Evolutionary conservation across 768 basidiomycete genomes (phyloP).

Genomic region (Mycena metata): DNA sequence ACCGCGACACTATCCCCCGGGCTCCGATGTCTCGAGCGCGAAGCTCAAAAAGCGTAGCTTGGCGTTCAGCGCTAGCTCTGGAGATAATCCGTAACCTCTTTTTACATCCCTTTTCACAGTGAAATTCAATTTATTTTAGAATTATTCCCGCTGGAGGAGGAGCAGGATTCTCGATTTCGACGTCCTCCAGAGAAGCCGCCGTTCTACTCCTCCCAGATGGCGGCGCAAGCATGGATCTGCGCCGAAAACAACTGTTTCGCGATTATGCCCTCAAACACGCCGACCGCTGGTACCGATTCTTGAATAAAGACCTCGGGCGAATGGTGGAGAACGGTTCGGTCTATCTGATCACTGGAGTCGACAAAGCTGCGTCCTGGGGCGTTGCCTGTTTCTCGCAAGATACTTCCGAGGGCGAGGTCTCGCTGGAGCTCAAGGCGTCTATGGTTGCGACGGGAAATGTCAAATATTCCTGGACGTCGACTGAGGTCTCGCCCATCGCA

Average conservation of each 20-base stretch:
- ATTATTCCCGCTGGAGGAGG: slow-evolving; percentile 1
- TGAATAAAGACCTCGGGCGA: slow-evolving; percentile 1
- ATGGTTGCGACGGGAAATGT: background rate
- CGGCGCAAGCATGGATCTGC: slow-evolving; percentile 6
- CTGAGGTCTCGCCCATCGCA: slow-evolving; percentile 1
- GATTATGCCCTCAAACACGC: slow-evolving; percentile 12
- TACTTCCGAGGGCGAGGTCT: slow-evolving; percentile 8
- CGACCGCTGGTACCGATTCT: slow-evolving; percentile 1
- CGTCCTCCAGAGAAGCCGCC: background rate
- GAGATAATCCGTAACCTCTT: background rate
- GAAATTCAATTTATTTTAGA: background rate
- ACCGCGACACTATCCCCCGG: slow-evolving; percentile 6
- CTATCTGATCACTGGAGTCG: slow-evolving; percentile 4
- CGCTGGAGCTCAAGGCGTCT: slow-evolving; percentile 11
- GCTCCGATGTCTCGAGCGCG: slow-evolving; percentile 7
- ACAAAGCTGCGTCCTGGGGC: slow-evolving; percentile 10
- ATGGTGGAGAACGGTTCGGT: background rate
- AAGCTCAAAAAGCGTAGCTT: slow-evolving; percentile 6
- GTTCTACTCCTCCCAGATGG: slow-evolving; percentile 7
- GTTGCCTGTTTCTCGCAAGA: slow-evolving; percentile 13
- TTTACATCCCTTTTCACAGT: too few species aligned
- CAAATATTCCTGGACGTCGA: background rate
- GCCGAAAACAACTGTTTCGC: slow-evolving; percentile 5
- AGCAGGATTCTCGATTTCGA: slow-evolving; percentile 3
- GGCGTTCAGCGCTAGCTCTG: background rate